Percentiles rank a stretch among this genome's conserved stretches.
Evolutionary conservation across 1,139 yeast species (phyloP).

Genomic region (Debaryomyces psychrophilus): DNA sequence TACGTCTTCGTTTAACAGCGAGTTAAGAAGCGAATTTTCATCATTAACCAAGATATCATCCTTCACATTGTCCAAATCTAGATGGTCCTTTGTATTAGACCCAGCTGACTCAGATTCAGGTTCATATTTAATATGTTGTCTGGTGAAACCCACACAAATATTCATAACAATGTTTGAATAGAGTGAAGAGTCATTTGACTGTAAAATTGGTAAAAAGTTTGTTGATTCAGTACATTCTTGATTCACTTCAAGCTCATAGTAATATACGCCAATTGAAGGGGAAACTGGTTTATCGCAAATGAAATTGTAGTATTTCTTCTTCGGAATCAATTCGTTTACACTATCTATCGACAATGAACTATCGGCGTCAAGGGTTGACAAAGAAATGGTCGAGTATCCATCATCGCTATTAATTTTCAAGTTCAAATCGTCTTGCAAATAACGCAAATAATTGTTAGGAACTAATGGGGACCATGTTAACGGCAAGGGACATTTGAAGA

Average conservation of each 20-base stretch:
- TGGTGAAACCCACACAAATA: conserved; percentile 42
- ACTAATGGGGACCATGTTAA: conserved; percentile 45
- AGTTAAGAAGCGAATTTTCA: conserved; percentile 20
- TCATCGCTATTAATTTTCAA: conserved; percentile 27
- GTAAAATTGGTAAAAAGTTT: conserved; percentile 35
- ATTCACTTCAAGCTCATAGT: conserved; percentile 41
- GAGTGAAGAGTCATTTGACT: conserved; percentile 38
- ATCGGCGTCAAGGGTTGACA: conserved; percentile 18
- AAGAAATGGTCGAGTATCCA: conserved; percentile 36
- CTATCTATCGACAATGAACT: not conserved
- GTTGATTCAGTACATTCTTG: conserved; percentile 37
- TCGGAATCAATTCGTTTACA: conserved; percentile 5
- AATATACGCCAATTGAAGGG: conserved; percentile 38
- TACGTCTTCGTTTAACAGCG: conserved; percentile 22
- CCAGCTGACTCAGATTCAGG: conserved; percentile 13
- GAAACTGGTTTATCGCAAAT: conserved; percentile 38
- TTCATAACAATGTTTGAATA: conserved; percentile 39
- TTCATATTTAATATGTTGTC: conserved; percentile 29
- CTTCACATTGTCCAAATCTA: conserved; percentile 37
- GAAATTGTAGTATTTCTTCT: conserved; percentile 33
- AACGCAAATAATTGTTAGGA: conserved; percentile 26
- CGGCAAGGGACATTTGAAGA: conserved; percentile 41
- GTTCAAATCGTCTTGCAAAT: conserved; percentile 26
- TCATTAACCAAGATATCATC: conserved; percentile 27
- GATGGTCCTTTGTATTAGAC: conserved; percentile 15